Evolutionary conservation across 1,284 basidiomycete genomes (phyloP).

Genomic region (Pholiota adiposa): DNA sequence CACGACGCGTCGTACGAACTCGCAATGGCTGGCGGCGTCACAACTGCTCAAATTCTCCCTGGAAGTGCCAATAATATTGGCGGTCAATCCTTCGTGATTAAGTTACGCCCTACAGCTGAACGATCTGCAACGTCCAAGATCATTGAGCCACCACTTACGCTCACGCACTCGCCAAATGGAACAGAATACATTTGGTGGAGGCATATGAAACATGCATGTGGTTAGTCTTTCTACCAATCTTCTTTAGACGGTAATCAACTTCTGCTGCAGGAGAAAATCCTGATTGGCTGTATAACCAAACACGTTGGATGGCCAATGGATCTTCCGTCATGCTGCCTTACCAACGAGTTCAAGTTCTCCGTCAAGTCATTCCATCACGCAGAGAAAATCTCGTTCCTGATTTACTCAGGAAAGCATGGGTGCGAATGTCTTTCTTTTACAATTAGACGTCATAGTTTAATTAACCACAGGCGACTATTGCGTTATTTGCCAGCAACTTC

Average conservation of each 20-base stretch:
- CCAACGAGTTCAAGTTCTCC: constrained; percentile 69
- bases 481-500: too few species aligned
- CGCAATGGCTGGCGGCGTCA: too few species aligned
- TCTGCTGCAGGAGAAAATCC: constrained; percentile 44
- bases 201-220: constrained; percentile 59
- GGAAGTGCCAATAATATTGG: constrained; percentile 44
- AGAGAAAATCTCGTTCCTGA: constrained; percentile 64
- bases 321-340: constrained; percentile 54
- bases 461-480: too few species aligned
- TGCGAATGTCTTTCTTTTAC: constrained; percentile 17
- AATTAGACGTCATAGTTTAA: too few species aligned
- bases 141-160: constrained; percentile 47
- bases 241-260: background rate
- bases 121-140: constrained; percentile 48
- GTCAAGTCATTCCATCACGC: constrained; percentile 70
- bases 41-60: too few species aligned
- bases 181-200: constrained; percentile 42
- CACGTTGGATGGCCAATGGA: too few species aligned
- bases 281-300: constrained; percentile 36
- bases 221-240: constrained; percentile 27
- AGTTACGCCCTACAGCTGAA: constrained; percentile 50
- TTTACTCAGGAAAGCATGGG: constrained; percentile 60
- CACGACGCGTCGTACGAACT: too few species aligned
- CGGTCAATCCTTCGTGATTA: constrained; percentile 63
- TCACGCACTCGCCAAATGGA: constrained; percentile 34